phyloP scores from a whole-genome alignment of 306 rosid genomes.

The peach (Prunus persica) region Prunus_persica_NCBIv2 NC_034015.1:7013001-7013500 shows the following conservation, averaged over 20 bases:
- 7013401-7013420: neutral
- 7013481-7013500: neutral
- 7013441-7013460: neutral
- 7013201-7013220: neutral
- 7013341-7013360: neutral
- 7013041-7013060: neutral
- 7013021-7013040: slow-evolving; percentile 5
- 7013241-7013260: neutral
- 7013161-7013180: neutral
- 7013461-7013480: neutral
- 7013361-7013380: neutral
- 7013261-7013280: neutral
- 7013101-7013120: neutral
- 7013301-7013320: neutral
- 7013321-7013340: neutral
- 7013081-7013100: neutral
- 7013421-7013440: neutral
- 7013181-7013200: neutral
- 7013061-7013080: neutral
- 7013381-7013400: neutral
- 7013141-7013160: neutral
- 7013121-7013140: neutral
- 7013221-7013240: neutral
- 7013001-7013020: slow-evolving; percentile 30
- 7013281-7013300: neutral